Evolutionary conservation across 257 asterid genomes (phyloP).

Genomic region (Salvia rosmarinus): DNA sequence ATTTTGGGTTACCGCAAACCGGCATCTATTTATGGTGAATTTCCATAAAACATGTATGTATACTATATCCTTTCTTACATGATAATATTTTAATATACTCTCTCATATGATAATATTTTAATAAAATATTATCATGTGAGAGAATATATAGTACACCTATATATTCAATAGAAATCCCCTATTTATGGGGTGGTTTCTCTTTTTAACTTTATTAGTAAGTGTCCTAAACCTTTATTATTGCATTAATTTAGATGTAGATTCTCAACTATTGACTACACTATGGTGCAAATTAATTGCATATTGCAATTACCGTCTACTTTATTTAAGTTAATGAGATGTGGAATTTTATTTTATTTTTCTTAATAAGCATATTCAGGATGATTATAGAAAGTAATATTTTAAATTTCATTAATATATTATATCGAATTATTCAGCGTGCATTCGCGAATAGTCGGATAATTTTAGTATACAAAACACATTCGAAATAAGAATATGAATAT

Average conservation of each 20-base stretch:
- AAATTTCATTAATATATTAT: background rate
- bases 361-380: background rate
- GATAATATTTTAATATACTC: too few species aligned
- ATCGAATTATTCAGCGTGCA: background rate
- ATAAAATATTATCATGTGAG: too few species aligned
- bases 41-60: too few species aligned
- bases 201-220: background rate
- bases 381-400: background rate
- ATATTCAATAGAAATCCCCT: too few species aligned
- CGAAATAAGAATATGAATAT: too few species aligned
- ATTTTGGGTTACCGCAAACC: slow-evolving; percentile 33
- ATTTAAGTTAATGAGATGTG: background rate
- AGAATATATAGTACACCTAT: too few species aligned
- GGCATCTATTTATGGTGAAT: slow-evolving; percentile 36
- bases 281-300: background rate
- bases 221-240: background rate
- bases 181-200: background rate
- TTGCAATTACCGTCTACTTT: background rate
- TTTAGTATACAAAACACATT: too few species aligned
- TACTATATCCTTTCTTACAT: too few species aligned
- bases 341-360: background rate
- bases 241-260: background rate
- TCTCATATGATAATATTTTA: too few species aligned
- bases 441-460: too few species aligned
- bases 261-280: background rate